Conservation (phyloP, 108 stramenopile genomes). For the Conticribra guillardii region DNA sequence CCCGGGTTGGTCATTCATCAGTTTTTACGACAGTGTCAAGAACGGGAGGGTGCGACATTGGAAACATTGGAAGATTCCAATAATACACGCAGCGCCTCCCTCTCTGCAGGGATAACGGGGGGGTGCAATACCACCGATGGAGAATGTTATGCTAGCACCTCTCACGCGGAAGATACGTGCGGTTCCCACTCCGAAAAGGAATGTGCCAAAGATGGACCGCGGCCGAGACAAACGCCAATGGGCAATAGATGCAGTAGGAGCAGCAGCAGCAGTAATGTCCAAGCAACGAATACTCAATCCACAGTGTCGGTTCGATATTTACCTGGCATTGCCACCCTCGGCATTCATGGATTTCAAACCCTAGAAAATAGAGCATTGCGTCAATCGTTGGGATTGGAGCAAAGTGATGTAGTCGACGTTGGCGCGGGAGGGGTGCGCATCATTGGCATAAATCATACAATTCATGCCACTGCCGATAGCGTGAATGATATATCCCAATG, state of each 20-base stretch:
- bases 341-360: constrained; percentile 31
- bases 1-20: constrained; percentile 49
- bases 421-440: constrained; percentile 23
- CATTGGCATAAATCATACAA: constrained; percentile 17
- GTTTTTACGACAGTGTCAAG: constrained; percentile 18
- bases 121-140: not conserved
- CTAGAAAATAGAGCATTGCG: constrained; percentile 34
- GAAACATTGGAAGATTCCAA: not conserved
- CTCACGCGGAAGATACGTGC: too few relatives aligned
- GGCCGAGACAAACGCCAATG: too few relatives aligned
- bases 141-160: not conserved
- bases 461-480: constrained; percentile 1
- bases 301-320: not conserved
- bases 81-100: not conserved
- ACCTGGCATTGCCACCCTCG: constrained; percentile 17
- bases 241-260: too few relatives aligned
- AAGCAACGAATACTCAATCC: not conserved
- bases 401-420: not conserved
- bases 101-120: not conserved
- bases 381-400: constrained; percentile 17
- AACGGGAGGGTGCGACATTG: not conserved
- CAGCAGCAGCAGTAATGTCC: not conserved
- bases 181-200: too few relatives aligned
- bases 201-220: too few relatives aligned
- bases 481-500: constrained; percentile 13